Conservation (phyloP, 306 rosid species). For the Macrotyloma uniflorum region DNA sequence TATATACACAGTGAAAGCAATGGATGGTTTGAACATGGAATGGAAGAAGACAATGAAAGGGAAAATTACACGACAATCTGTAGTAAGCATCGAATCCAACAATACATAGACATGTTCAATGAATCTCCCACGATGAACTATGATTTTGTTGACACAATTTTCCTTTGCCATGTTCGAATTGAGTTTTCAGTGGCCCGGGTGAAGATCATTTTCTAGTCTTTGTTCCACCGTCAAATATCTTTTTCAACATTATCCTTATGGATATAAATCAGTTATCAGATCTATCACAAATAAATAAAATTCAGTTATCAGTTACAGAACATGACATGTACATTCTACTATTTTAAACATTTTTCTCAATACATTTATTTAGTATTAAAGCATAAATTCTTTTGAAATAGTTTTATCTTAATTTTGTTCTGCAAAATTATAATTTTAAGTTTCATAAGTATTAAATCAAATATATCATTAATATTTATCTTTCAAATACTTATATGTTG, state of each 20-base stretch:
- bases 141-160: background rate
- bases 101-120: background rate
- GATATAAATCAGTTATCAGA: background rate
- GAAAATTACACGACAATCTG: background rate
- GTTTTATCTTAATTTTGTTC: too few species aligned
- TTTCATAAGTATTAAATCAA: too few species aligned
- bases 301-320: background rate
- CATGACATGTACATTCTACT: background rate
- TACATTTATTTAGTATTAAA: too few species aligned
- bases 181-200: background rate
- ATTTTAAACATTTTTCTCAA: too few species aligned
- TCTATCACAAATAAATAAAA: background rate
- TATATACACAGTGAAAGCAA: background rate
- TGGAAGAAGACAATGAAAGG: background rate
- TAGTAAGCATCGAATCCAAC: background rate
- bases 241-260: background rate
- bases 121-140: constrained; percentile 20
- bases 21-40: background rate
- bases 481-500: too few species aligned
- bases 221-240: background rate
- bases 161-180: constrained; percentile 16
- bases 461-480: too few species aligned
- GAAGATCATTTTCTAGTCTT: background rate
- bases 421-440: too few species aligned
- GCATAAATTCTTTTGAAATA: too few species aligned